Evolutionary conservation across 208 protist genomes (phyloP), one percentile per base, ranked within the genome.

Genomic region (Novymonas esmeraldas): DNA sequence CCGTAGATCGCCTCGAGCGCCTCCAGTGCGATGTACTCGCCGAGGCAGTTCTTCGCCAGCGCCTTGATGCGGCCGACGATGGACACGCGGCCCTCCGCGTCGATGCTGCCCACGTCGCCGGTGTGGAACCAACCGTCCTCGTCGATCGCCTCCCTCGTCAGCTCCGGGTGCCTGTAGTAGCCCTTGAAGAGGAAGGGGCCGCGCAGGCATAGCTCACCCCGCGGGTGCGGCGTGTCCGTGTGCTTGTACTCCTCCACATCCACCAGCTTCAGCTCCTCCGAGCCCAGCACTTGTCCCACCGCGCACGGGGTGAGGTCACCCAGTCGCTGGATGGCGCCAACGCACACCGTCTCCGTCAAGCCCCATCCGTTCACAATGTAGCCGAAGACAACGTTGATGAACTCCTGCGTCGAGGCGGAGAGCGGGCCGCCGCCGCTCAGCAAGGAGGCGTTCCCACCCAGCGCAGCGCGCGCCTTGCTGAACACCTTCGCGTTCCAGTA

Each of bases 21-120:
- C 51, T 98, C 92, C 34, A 96, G 57, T 11, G 92, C 87, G 46
- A 98, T 87, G 80, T 97, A 98, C 81, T 98, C 93, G 28, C 95
- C 95, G 14, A 92, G 78, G n/a, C 68, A 74, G 61, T 95, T 92
- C 81, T 97, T 97, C 64, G 89, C 92, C 41, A 98, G 78, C n/a
- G 91, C 89, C 84, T 98, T 98, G 38, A 89, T 77, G 66, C 95
- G 86, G 14, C 92, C 95, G 2, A 98, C 69, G 11, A 98, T 85
- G 36, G 73, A 50, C 11, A 98, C 20, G 5, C 63, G 76, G 7
- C 86, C 87, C 18, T 88, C 76, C 20, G 26, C 18, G 10, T 46
- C 24, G 52, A 93, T 48, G 45, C 55, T 66, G 45, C 93, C 95
- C 29, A 97, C 81, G 62, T 97, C 92, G 33, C 93, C 92, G 0